Percentiles rank a stretch among this genome's conserved stretches.
phyloP scores from a whole-genome alignment of 352 stramenopile genomes.

The Globisporangium nodosum region DNA sequence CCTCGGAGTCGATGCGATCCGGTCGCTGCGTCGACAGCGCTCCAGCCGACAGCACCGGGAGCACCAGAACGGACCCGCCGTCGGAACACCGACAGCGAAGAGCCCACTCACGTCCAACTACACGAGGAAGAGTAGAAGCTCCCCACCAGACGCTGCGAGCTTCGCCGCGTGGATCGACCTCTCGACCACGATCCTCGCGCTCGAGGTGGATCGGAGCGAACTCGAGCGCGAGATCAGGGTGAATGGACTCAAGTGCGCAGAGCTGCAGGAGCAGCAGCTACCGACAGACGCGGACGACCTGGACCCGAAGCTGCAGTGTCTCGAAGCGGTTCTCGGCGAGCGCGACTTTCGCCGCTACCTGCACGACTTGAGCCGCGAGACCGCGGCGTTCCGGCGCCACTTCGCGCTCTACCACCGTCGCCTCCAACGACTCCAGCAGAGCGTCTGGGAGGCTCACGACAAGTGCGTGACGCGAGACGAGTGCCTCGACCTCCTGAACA shows the following conservation, averaged over 20 bases:
- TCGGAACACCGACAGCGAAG: neutral
- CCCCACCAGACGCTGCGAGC: neutral
- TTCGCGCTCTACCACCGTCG: constrained; percentile 28
- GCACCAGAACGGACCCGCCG: neutral
- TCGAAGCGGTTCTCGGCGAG: constrained; percentile 47
- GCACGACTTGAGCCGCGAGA: constrained; percentile 31
- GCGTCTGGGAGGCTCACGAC: constrained; percentile 9
- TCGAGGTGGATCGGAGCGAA: constrained; percentile 13
- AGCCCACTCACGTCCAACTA: constrained; percentile 7
- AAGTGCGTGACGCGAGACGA: constrained; percentile 6
- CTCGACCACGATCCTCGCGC: constrained; percentile 3
- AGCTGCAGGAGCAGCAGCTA: constrained; percentile 16
- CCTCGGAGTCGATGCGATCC: constrained; percentile 16
- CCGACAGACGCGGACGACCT: constrained; percentile 10
- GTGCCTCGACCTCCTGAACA: constrained; percentile 14
- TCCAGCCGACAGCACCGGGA: neutral
- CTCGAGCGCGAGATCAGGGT: constrained; percentile 20
- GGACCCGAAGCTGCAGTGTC: constrained; percentile 35
- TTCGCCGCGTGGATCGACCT: constrained; percentile 25
- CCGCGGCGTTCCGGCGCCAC: constrained; percentile 24
- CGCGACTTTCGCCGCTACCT: constrained; percentile 36
- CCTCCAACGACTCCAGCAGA: constrained; percentile 18
- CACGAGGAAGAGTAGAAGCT: neutral
- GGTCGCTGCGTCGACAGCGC: constrained; percentile 14
- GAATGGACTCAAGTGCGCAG: constrained; percentile 13